Evolutionary conservation across 805 yeast genomes (phyloP), one percentile per base, ranked within the genome.

Genomic region (Saccharomycopsis capsularis): DNA sequence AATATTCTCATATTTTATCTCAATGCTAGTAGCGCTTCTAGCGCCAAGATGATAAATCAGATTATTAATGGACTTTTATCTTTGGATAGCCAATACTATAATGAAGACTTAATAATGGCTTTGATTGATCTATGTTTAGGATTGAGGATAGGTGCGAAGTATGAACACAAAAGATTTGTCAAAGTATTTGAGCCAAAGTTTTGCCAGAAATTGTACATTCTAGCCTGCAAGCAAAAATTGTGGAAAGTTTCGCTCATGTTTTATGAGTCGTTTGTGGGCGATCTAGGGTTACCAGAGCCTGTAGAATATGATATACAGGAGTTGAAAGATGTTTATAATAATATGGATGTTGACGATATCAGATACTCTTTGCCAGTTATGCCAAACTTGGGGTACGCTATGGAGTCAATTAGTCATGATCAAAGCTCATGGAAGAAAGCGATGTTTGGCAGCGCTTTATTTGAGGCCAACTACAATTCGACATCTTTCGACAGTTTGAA

Each of bases 291-390:
- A n/a, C 27, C 40, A 16, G 42, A 19, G 23, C 13, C 21, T 15
- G 53, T 34, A 32, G 16, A 21, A 5, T 19, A 15, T 38, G n/a
- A n/a, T n/a, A n/a, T n/a, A n/a, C 5, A 27, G 15, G 42, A 23
- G 7, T 15, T 27, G 15, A 48, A 36, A 18, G 25, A 32, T 40
- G 67, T 83, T 1, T 85, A 81, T 60, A 66, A 68, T 3, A 59
- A 70, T 0, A 66, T 88, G 2, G 78, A 75, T 44, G 88, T 83
- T 49, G 65, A 69, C 2, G 95, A 88, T 60, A 63, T 85, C 36
- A 60, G 76, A 3, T 71, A 72, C 55, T 95, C 95, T 0, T 62
- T 85, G 7, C 87, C 90, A 0, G 72, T 75, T 13, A 68, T 71
- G 19, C 74, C 83, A 1, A 66, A 79, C 0, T 57, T 87, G 4